A percentile compares a stretch with the other conserved stretches of the same genome.
These are phyloP conservation scores for Talaromyces amestolkiae DNA, from an alignment of 2,329 filamentous ascomycete genomes.

Conservation along the genomic window DNA sequence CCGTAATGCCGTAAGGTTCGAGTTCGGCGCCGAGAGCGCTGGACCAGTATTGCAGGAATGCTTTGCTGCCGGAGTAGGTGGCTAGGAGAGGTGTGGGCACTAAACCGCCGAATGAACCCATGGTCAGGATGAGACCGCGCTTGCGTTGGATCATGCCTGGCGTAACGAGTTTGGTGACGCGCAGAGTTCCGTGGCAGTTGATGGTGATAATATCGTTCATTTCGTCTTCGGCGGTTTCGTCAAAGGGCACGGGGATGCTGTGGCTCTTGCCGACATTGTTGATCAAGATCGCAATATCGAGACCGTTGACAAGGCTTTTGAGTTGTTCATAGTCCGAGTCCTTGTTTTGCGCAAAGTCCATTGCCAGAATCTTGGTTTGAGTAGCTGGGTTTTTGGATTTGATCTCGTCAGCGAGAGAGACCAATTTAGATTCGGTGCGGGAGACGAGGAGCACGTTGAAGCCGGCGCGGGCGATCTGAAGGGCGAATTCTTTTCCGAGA, in stretches of 20 bases:
- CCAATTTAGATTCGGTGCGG: conserved; percentile 89
- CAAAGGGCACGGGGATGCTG: conserved; percentile 85
- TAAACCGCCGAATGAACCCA: conserved; percentile 95
- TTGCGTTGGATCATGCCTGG: conserved; percentile 82
- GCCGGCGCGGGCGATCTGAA: conserved; percentile 83
- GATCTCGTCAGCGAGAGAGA: conserved; percentile 72
- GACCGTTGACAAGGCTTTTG: conserved; percentile 63
- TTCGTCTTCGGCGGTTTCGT: conserved; percentile 74
- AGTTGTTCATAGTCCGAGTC: conserved; percentile 77
- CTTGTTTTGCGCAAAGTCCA: conserved; percentile 84
- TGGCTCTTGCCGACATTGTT: conserved; percentile 98
- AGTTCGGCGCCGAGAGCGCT: conserved; percentile 81
- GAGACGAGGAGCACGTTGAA: conserved; percentile 96
- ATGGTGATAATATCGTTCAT: conserved; percentile 88
- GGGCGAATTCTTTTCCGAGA: conserved; percentile 91
- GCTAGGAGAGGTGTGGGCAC: conserved; percentile 88
- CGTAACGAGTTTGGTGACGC: conserved; percentile 79
- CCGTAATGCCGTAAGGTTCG: conserved; percentile 73
- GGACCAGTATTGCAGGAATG: conserved; percentile 96
- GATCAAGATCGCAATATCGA: conserved; percentile 83
- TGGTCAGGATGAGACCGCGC: conserved; percentile 86
- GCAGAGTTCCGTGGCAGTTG: conserved; percentile 89
- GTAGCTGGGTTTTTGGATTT: conserved; percentile 64
- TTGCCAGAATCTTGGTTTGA: conserved; percentile 74
- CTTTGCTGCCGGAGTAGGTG: conserved; percentile 96